Evolutionary conservation across 352 stramenopile species (phyloP).

Genomic region (Globisporangium rhizosaccharum): DNA sequence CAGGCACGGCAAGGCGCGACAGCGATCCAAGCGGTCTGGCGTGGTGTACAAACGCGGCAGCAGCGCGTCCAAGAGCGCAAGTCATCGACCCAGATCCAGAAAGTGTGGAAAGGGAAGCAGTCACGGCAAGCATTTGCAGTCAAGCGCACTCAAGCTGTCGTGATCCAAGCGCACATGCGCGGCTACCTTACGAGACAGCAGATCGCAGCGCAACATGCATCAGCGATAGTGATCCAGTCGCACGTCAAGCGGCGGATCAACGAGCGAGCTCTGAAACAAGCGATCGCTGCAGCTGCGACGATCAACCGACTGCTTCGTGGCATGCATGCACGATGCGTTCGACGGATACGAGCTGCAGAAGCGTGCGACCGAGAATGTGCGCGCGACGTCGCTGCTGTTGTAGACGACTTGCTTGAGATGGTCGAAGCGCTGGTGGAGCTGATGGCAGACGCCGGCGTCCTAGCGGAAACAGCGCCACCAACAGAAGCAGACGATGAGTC

Average conservation of each 20-base stretch:
- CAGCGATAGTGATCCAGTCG: slow-evolving; percentile 19
- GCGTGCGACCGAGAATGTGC: neutral
- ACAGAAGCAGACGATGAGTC: too few species aligned
- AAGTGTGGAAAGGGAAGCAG: slow-evolving; percentile 17
- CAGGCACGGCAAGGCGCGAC: slow-evolving; percentile 9
- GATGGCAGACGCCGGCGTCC: neutral
- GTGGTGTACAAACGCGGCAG: slow-evolving; percentile 13
- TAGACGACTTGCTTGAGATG: slow-evolving; percentile 15
- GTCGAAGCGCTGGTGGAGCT: slow-evolving; percentile 1
- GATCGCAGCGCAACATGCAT: slow-evolving; percentile 13
- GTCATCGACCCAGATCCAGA: slow-evolving; percentile 22
- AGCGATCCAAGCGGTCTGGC: slow-evolving; percentile 26
- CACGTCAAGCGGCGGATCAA: slow-evolving; percentile 14
- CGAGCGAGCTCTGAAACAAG: slow-evolving; percentile 7
- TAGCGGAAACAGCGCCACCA: neutral
- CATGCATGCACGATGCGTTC: neutral
- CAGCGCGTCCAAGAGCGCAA: slow-evolving; percentile 5
- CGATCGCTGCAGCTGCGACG: slow-evolving; percentile 2
- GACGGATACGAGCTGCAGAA: neutral
- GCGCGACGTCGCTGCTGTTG: slow-evolving; percentile 6
- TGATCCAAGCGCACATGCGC: slow-evolving; percentile 20
- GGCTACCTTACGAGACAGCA: slow-evolving; percentile 13
- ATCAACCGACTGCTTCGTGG: slow-evolving; percentile 11
- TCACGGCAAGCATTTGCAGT: slow-evolving; percentile 12
- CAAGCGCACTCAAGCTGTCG: slow-evolving; percentile 18